A percentile compares a stretch with the other conserved stretches of the same genome.
These are phyloP conservation scores for Escovopsis sp. DNA, from an alignment of 2,329 filamentous ascomycete species.

Conservation along the genomic window DNA sequence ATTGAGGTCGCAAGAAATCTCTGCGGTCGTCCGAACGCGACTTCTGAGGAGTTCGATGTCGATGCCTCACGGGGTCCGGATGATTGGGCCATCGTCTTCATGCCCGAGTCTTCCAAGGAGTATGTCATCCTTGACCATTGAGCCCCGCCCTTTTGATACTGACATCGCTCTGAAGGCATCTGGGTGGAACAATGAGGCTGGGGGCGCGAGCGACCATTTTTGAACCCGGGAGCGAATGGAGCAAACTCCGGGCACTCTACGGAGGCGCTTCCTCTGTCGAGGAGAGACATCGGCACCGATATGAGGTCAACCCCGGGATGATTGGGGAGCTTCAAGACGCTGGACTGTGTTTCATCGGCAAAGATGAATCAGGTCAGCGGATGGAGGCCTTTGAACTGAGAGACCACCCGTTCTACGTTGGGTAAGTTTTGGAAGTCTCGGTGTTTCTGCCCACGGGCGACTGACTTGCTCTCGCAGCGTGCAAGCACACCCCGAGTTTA, in stretches of 20 bases:
- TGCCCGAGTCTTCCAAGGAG: slow-evolving; percentile 55
- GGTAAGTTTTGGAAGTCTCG: slow-evolving; percentile 4
- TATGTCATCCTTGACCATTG: slow-evolving; percentile 5
- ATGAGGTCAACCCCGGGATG: slow-evolving; percentile 75
- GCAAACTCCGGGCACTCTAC: slow-evolving; percentile 61
- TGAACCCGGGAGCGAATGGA: slow-evolving; percentile 63
- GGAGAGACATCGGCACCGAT: slow-evolving; percentile 77
- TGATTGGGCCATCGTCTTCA: slow-evolving; percentile 67
- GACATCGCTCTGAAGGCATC: slow-evolving; percentile 17
- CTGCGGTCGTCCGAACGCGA: slow-evolving; percentile 43
- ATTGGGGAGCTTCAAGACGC: slow-evolving; percentile 51
- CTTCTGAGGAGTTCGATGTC: slow-evolving; percentile 39
- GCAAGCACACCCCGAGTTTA: slow-evolving; percentile 82
- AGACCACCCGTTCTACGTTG: slow-evolving; percentile 70
- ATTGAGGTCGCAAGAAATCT: slow-evolving; percentile 75
- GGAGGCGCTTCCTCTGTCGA: slow-evolving; percentile 38
- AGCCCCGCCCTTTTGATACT: neutral
- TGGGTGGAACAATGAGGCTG: slow-evolving; percentile 79
- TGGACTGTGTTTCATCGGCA: slow-evolving; percentile 63
- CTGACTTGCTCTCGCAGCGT: slow-evolving; percentile 29
- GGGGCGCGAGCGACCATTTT: slow-evolving; percentile 62
- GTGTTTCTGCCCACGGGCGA: too few relatives aligned
- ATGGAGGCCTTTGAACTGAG: slow-evolving; percentile 76
- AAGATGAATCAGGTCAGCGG: slow-evolving; percentile 60
- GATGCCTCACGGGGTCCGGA: slow-evolving; percentile 25